Percentiles rank a stretch among this genome's conserved stretches.
These are phyloP conservation scores for Mucor lusitanicus DNA, from an alignment of 371 early-diverging fungal species.

Conservation along the genomic window DNA sequence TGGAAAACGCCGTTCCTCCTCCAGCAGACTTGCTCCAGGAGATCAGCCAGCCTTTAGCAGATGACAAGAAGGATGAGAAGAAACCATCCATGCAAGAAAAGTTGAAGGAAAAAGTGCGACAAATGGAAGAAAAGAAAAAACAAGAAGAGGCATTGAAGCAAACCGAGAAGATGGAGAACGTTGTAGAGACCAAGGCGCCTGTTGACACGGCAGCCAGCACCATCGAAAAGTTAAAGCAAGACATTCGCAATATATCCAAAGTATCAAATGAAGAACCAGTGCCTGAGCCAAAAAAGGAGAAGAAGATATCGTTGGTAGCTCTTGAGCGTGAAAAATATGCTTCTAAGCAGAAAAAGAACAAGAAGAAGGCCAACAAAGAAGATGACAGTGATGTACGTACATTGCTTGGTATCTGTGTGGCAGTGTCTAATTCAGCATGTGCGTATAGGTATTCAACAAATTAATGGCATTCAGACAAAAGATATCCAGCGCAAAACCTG, in stretches of 20 bases:
- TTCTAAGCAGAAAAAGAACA: conserved; percentile 27
- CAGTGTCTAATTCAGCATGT: background rate
- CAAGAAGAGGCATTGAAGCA: background rate
- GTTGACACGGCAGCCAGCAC: conserved; percentile 26
- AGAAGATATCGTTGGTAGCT: conserved; percentile 55
- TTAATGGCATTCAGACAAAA: conserved; percentile 50
- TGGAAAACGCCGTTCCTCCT: conserved; percentile 29
- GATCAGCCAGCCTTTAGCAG: background rate
- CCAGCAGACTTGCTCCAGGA: conserved; percentile 7
- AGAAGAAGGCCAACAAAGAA: conserved; percentile 26
- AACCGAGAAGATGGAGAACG: conserved; percentile 6
- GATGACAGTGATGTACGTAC: conserved; percentile 41
- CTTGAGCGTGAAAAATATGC: conserved; percentile 59
- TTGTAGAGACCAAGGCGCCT: background rate
- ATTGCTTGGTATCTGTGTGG: background rate
- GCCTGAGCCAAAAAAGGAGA: conserved; percentile 23
- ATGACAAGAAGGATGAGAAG: background rate
- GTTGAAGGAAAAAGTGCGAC: conserved; percentile 13
- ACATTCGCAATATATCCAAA: conserved; percentile 58
- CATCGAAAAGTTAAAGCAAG: conserved; percentile 59
- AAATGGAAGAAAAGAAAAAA: conserved; percentile 15
- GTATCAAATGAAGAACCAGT: background rate
- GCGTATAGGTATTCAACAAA: conserved; percentile 40
- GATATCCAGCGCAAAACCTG: conserved; percentile 26
- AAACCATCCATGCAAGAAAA: conserved; percentile 8